Conservation (phyloP, 164 flowering plant species). For the Houttuynia cordata region DNA sequence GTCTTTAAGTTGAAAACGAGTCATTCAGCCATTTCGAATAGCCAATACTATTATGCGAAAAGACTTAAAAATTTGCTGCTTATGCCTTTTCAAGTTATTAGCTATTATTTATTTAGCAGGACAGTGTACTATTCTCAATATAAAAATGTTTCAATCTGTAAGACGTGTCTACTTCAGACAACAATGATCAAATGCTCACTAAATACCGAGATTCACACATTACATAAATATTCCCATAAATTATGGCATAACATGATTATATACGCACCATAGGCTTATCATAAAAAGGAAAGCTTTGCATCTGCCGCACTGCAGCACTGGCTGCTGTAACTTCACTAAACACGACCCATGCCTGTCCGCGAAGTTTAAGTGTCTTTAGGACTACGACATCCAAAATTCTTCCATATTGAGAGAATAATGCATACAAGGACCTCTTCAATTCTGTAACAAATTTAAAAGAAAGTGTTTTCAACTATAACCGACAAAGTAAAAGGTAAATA, state of each 20-base stretch:
- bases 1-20: too few relatives aligned
- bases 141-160: too few relatives aligned
- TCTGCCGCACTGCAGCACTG: constrained; percentile 91
- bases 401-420: constrained; percentile 88
- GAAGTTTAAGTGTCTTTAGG: constrained; percentile 75
- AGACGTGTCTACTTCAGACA: too few relatives aligned
- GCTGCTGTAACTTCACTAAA: constrained; percentile 91
- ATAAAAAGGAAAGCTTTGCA: constrained; percentile 92
- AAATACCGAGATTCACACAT: not conserved
- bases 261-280: constrained; percentile 83
- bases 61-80: too few relatives aligned
- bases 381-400: constrained; percentile 90
- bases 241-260: not conserved
- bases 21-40: too few relatives aligned
- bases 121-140: too few relatives aligned
- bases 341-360: constrained; percentile 96
- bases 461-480: not conserved
- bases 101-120: too few relatives aligned
- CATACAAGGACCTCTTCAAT: constrained; percentile 81
- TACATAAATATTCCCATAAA: not conserved
- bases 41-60: too few relatives aligned
- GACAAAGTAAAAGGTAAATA: not conserved
- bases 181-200: too few relatives aligned
- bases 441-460: constrained; percentile 40
- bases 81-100: too few relatives aligned